These are phyloP conservation scores for Huntiella savannae DNA, from an alignment of 2,329 filamentous ascomycete genomes.

Conservation along the genomic window DNA sequence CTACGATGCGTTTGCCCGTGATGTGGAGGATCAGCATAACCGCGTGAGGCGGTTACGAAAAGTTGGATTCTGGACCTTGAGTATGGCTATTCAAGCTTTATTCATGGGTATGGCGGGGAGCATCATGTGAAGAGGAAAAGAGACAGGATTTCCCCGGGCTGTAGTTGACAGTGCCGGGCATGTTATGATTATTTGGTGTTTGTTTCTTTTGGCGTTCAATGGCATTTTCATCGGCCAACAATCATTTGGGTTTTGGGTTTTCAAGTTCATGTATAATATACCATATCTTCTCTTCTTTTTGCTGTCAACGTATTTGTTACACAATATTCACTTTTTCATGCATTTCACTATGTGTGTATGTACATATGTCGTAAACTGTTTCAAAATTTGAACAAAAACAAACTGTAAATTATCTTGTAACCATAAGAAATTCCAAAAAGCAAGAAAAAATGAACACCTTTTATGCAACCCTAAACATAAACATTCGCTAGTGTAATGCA, in stretches of 20 bases:
- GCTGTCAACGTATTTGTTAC: too few species aligned
- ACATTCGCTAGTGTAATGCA: background rate
- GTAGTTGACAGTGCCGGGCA: too few species aligned
- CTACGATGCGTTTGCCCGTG: conserved; percentile 81
- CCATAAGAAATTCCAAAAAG: too few species aligned
- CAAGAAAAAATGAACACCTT: background rate
- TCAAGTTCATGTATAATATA: too few species aligned
- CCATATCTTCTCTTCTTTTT: too few species aligned
- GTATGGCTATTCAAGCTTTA: conserved; percentile 77
- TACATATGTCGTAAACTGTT: background rate
- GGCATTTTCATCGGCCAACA: background rate
- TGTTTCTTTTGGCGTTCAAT: too few species aligned
- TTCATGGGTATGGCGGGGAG: conserved; percentile 91
- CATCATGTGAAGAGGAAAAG: conserved; percentile 25
- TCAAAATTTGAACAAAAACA: background rate
- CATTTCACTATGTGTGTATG: background rate
- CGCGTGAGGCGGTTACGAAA: conserved; percentile 78
- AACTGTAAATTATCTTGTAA: background rate
- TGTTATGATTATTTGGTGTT: too few species aligned
- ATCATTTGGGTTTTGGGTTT: too few species aligned
- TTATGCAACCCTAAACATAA: background rate
- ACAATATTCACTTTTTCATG: too few species aligned
- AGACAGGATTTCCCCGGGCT: background rate
- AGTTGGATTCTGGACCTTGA: conserved; percentile 89
- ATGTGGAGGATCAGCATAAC: conserved; percentile 77